Percentiles rank a stretch among this genome's conserved stretches.
Conservation (phyloP, 2,329 filamentous ascomycete genomes). For the Epichloe brachyelytri region DNA sequence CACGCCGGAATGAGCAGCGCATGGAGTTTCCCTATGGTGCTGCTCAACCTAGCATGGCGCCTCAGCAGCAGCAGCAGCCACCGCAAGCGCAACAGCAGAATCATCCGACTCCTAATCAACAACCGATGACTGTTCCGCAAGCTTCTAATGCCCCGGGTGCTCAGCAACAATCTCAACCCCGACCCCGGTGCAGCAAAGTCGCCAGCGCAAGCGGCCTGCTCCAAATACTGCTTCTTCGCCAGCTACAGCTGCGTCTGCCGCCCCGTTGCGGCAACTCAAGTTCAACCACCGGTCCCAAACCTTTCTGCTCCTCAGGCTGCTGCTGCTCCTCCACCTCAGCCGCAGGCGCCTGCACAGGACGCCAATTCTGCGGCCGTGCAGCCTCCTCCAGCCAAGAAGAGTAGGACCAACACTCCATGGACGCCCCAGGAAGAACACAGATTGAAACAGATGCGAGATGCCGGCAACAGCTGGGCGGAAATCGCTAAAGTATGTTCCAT, state of each 20-base stretch:
- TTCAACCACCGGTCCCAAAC: conserved; percentile 18
- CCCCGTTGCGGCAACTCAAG: conserved; percentile 20
- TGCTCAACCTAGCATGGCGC: conserved; percentile 26
- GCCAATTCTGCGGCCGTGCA: conserved; percentile 15
- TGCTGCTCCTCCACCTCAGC: conserved; percentile 13
- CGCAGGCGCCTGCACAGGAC: conserved; percentile 19
- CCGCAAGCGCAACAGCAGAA: conserved; percentile 16
- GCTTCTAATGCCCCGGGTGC: conserved; percentile 16
- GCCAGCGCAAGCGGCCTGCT: conserved; percentile 29
- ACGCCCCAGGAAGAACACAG: conserved; percentile 86
- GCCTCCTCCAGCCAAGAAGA: conserved; percentile 67
- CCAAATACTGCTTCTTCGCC: conserved; percentile 27
- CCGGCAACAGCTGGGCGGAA: conserved; percentile 90
- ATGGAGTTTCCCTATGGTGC: conserved; percentile 30
- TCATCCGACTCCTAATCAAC: conserved; percentile 26
- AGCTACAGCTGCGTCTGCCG: conserved; percentile 19
- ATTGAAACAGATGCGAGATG: conserved; percentile 87
- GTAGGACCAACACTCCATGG: conserved; percentile 97
- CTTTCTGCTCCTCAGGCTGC: conserved; percentile 19
- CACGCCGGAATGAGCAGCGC: conserved; percentile 27
- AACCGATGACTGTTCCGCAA: conserved; percentile 32
- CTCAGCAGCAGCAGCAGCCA: conserved; percentile 22
- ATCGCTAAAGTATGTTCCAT: conserved; percentile 80
- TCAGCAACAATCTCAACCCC: conserved; percentile 27
- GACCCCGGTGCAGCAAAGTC: conserved; percentile 23